Evolutionary conservation across 176 grass and related monocot genomes (phyloP).

Genomic region (Aegilops sharonensis): DNA sequence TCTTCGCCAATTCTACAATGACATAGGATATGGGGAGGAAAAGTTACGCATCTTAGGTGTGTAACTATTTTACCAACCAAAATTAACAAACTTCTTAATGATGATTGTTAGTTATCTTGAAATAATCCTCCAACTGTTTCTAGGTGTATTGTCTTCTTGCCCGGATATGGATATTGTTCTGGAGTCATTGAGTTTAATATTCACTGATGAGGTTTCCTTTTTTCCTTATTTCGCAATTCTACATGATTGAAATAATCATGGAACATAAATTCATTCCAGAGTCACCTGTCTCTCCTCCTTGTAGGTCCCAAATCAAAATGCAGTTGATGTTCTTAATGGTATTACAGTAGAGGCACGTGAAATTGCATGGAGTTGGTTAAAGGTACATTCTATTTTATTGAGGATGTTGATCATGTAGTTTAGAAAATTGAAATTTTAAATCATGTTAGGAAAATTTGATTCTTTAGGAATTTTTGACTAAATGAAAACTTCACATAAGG

Average conservation of each 20-base stretch:
- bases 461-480: neutral
- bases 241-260: too few species aligned
- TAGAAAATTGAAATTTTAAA: neutral
- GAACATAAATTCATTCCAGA: neutral
- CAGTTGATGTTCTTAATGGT: constrained; percentile 42
- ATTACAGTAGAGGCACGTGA: constrained; percentile 46
- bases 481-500: neutral
- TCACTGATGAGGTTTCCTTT: constrained; percentile 49
- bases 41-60: constrained; percentile 55
- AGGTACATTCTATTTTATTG: constrained; percentile 38
- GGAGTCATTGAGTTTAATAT: constrained; percentile 63
- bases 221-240: too few species aligned
- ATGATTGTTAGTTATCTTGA: neutral
- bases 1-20: constrained; percentile 61
- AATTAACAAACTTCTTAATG: neutral
- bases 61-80: constrained; percentile 1
- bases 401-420: neutral
- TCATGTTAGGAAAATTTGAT: neutral
- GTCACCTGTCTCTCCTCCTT: constrained; percentile 17
- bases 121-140: constrained; percentile 23
- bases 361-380: constrained; percentile 67
- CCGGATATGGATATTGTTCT: constrained; percentile 66
- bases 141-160: constrained; percentile 45
- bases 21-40: constrained; percentile 46
- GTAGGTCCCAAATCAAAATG: constrained; percentile 69